Percentiles rank a stretch among this genome's conserved stretches.
These are phyloP conservation scores for Mortierella sp. DNA, from an alignment of 371 early-diverging fungal genomes.

Conservation along the genomic window DNA sequence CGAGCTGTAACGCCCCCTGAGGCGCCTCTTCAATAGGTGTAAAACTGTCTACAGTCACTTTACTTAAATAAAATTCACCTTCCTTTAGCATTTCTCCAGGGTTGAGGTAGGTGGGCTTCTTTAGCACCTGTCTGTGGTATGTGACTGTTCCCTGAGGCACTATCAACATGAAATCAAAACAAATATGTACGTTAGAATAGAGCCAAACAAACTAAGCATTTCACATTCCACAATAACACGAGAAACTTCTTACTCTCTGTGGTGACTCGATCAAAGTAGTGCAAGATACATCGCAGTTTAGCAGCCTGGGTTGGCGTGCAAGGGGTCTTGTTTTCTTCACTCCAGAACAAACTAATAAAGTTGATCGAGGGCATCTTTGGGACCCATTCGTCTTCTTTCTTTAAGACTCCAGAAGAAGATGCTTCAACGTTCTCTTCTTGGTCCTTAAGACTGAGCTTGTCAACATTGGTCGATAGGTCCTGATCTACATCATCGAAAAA, in stretches of 20 bases:
- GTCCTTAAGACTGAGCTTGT: slow-evolving; percentile 14
- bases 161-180: slow-evolving; percentile 12
- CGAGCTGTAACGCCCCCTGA: slow-evolving; percentile 56
- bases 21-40: slow-evolving; percentile 44
- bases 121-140: slow-evolving; percentile 59
- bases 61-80: slow-evolving; percentile 25
- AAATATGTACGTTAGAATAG: not conserved
- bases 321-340: slow-evolving; percentile 25
- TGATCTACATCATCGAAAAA: slow-evolving; percentile 17
- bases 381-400: slow-evolving; percentile 16
- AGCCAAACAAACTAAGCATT: not conserved
- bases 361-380: slow-evolving; percentile 61
- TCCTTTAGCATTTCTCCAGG: slow-evolving; percentile 21
- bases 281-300: slow-evolving; percentile 61
- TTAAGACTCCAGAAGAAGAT: not conserved
- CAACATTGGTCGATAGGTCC: slow-evolving; percentile 14
- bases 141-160: slow-evolving; percentile 61
- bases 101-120: slow-evolving; percentile 53
- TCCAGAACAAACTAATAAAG: slow-evolving; percentile 58
- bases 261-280: slow-evolving; percentile 62
- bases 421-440: not conserved
- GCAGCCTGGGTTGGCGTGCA: slow-evolving; percentile 48
- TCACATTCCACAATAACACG: not conserved
- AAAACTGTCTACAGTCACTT: slow-evolving; percentile 59
- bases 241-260: slow-evolving; percentile 35